phyloP scores from a whole-genome alignment of 2,329 filamentous ascomycete species.

The Talaromyces sp. region DNA sequence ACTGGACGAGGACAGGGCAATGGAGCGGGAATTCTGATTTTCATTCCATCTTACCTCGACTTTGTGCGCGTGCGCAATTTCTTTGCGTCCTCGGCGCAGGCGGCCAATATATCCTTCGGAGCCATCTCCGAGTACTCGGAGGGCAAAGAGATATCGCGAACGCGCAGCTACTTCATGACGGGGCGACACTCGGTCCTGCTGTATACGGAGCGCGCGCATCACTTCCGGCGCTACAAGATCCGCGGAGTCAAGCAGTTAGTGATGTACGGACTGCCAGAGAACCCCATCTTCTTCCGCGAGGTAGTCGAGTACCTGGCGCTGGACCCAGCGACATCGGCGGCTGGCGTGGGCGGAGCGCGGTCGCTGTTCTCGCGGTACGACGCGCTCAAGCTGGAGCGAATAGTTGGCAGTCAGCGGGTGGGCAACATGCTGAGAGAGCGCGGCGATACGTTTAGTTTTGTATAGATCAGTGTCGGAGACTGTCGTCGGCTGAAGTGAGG shows the following conservation, averaged over 20 bases:
- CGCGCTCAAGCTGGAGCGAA: slow-evolving; percentile 76
- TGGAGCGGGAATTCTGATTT: slow-evolving; percentile 70
- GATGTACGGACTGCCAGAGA: slow-evolving; percentile 87
- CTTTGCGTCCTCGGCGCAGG: slow-evolving; percentile 65
- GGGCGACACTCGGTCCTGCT: slow-evolving; percentile 78
- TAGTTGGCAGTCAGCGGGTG: slow-evolving; percentile 77
- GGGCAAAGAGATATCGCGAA: slow-evolving; percentile 71
- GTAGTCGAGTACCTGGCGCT: slow-evolving; percentile 37
- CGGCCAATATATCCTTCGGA: slow-evolving; percentile 63
- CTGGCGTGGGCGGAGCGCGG: slow-evolving; percentile 45
- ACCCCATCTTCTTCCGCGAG: slow-evolving; percentile 53
- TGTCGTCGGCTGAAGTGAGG: too few relatives aligned
- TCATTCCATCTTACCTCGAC: slow-evolving; percentile 90
- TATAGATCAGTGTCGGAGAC: slow-evolving; percentile 45
- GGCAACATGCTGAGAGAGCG: slow-evolving; percentile 78
- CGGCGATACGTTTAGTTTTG: slow-evolving; percentile 88
- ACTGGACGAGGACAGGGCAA: slow-evolving; percentile 44
- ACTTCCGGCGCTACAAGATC: slow-evolving; percentile 84
- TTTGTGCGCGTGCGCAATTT: slow-evolving; percentile 92
- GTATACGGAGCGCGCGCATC: slow-evolving; percentile 94
- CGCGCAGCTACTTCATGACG: slow-evolving; percentile 78
- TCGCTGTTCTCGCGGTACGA: slow-evolving; percentile 84
- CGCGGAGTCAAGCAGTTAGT: slow-evolving; percentile 78
- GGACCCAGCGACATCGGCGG: slow-evolving; percentile 44
- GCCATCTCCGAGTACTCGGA: slow-evolving; percentile 85